Conservation (phyloP, 1,139 yeast genomes). For the Candida tetrigidarum region DNA sequence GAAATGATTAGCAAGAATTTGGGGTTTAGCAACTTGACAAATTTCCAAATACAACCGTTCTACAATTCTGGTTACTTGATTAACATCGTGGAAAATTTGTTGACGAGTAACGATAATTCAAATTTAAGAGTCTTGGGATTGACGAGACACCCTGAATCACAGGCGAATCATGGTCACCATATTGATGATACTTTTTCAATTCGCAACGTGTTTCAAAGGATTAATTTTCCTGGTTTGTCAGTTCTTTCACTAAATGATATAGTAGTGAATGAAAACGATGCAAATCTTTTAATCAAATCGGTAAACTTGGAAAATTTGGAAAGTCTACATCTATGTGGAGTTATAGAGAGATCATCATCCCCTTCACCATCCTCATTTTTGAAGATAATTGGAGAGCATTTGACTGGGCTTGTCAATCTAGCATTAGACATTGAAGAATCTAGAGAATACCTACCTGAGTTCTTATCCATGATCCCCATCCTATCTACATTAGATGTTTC, state of each 20-base stretch:
- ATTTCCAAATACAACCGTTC: conserved; percentile 36
- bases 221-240: conserved; percentile 23
- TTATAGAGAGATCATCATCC: conserved; percentile 27
- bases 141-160: conserved; percentile 15
- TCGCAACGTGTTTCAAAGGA: conserved; percentile 16
- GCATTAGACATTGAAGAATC: conserved; percentile 51
- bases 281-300: conserved; percentile 22
- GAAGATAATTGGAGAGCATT: conserved; percentile 25
- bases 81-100: conserved; percentile 23
- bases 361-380: conserved; percentile 29
- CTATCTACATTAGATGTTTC: conserved; percentile 45
- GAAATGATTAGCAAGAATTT: conserved; percentile 19
- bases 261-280: conserved; percentile 30
- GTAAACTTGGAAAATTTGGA: conserved; percentile 25
- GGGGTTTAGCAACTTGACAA: conserved; percentile 27
- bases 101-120: conserved; percentile 19
- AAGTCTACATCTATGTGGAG: conserved; percentile 28
- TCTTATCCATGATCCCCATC: conserved; percentile 29
- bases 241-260: conserved; percentile 31
- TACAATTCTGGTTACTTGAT: conserved; percentile 22
- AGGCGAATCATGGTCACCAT: background rate
- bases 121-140: conserved; percentile 24
- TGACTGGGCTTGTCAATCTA: conserved; percentile 32
- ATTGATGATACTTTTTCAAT: conserved; percentile 4
- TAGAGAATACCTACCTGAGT: conserved; percentile 45